Base-by-base conservation (phyloP, 179 eudicot species). In the Beta lomatogona region DNA sequence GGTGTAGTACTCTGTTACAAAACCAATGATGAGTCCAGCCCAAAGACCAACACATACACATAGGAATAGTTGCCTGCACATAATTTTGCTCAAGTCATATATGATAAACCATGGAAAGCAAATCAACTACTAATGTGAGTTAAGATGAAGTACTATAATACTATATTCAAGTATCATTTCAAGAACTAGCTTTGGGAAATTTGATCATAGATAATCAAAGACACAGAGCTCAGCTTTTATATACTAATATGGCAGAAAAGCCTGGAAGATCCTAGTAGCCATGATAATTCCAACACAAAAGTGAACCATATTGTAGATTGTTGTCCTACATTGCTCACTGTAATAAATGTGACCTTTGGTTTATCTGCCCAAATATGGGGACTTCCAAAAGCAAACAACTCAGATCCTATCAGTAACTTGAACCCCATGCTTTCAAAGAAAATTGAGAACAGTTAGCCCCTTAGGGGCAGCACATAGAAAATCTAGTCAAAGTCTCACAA, bases 1-100 rank as follows among this genome's bases (percentile, higher is more conserved):
- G 48, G 98, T 95, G 80, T 87, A 95, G 84, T 95, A 95, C 77
- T 95, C 98, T 0, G 98, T 93, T 75, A 94, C 97, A 76, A 92
- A 94, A 57, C 98, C 98, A 82, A 94, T 94, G 66, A 94, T 88
- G 79, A 93, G 97, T 66, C 98, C 98, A 84, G 98, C 98, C 98
- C 98, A 94, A 85, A 95, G 85, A 64, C 98, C 98, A 82, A 95
- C 97, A 83, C 87, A 82, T 75, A 93, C 98, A 85, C 98, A 95
- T 31, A 92, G 75, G 84, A 93, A 93, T 55, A 95, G 80, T 86
- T 94, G 94, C 98, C 98, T 94, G 90, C 89, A 88, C 28, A 79
- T 58, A 15, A 54, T 53, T 19, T 44, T 9, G 22, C 7, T 50
- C 36, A 28, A 73, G 6, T 73, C 76, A 52, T 54, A 53, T 5